These are phyloP conservation scores for Phytophthora idaei DNA, from an alignment of 352 stramenopile genomes.

Conservation along the genomic window DNA sequence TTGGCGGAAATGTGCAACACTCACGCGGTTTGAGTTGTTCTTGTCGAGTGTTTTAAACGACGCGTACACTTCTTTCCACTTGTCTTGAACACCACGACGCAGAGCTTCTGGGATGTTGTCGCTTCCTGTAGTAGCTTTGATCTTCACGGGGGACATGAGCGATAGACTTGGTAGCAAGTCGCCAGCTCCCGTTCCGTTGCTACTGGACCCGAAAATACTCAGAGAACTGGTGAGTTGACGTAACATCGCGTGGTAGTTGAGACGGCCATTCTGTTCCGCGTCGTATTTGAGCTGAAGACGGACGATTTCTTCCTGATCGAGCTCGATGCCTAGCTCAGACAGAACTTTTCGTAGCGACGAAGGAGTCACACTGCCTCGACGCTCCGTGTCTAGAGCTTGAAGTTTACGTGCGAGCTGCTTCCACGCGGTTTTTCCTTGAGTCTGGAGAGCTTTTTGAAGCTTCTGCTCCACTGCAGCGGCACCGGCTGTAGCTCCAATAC, in stretches of 20 bases:
- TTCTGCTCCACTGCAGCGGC: conserved; percentile 63
- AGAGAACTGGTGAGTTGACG: conserved; percentile 65
- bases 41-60: conserved; percentile 76
- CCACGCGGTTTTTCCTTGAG: conserved; percentile 59
- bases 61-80: conserved; percentile 79
- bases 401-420: conserved; percentile 60
- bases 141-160: conserved; percentile 24
- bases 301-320: conserved; percentile 66
- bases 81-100: conserved; percentile 56
- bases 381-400: conserved; percentile 68
- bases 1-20: conserved; percentile 67
- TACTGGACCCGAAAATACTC: conserved; percentile 34
- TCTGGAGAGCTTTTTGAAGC: conserved; percentile 61
- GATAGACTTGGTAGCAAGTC: conserved; percentile 39
- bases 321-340: conserved; percentile 50
- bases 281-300: conserved; percentile 83
- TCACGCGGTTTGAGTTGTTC: conserved; percentile 51
- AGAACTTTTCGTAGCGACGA: conserved; percentile 71
- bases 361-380: conserved; percentile 47
- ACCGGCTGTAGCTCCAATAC: conserved; percentile 28
- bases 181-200: conserved; percentile 1
- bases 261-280: conserved; percentile 66
- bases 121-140: conserved; percentile 4
- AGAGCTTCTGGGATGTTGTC: conserved; percentile 48
- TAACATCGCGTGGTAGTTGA: conserved; percentile 71